Evolutionary conservation across 495 filamentous ascomycete species (phyloP).

Genomic region (Lindgomyces ingoldianus): DNA sequence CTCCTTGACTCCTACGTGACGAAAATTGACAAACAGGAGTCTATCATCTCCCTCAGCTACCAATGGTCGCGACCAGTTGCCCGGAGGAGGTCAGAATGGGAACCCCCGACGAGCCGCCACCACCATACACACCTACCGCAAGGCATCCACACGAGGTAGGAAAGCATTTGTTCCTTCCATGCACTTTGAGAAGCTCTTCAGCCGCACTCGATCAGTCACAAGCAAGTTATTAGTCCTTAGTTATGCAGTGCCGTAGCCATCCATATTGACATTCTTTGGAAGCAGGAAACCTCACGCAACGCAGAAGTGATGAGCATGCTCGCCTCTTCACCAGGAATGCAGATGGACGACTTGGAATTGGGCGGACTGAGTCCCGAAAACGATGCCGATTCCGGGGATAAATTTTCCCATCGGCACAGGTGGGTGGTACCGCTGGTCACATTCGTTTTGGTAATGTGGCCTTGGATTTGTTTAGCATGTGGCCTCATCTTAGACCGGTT

Average conservation of each 20-base stretch:
- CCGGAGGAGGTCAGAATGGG: not conserved
- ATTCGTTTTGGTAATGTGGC: not conserved
- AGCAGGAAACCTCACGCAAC: not conserved
- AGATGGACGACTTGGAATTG: not conserved
- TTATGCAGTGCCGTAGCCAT: not conserved
- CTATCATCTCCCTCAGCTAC: not conserved
- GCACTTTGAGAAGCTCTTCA: not conserved
- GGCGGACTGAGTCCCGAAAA: not conserved
- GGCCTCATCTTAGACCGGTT: not conserved
- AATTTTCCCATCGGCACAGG: not conserved
- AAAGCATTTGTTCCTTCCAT: not conserved
- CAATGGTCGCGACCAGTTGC: not conserved
- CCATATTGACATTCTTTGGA: slow-evolving; percentile 1
- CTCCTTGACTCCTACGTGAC: not conserved
- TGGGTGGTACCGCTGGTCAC: not conserved
- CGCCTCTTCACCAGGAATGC: not conserved
- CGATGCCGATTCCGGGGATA: not conserved
- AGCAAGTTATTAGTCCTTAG: slow-evolving; percentile 1
- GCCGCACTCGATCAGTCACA: not conserved
- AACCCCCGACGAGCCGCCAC: not conserved
- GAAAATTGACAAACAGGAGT: slow-evolving; percentile 1
- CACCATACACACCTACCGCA: not conserved
- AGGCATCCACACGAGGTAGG: not conserved
- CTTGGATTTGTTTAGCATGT: not conserved
- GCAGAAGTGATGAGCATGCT: not conserved